phyloP scores from a whole-genome alignment of 495 filamentous ascomycete species.

The Hypoxylon crocopeplum region DNA sequence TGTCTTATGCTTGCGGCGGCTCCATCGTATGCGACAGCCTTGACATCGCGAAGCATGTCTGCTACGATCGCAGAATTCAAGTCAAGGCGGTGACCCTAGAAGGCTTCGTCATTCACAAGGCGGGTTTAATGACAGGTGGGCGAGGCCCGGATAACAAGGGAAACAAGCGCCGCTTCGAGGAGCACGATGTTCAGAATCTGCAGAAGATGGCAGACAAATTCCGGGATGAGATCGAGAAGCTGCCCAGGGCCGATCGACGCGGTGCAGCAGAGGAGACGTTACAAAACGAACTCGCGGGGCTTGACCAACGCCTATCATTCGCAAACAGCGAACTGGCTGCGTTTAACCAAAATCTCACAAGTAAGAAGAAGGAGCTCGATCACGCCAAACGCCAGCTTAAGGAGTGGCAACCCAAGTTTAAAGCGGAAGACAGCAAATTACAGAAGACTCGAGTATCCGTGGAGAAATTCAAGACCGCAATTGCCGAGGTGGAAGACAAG shows the following conservation, averaged over 20 bases:
- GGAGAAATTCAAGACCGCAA: conserved; percentile 72
- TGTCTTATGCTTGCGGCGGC: conserved; percentile 92
- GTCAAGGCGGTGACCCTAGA: conserved; percentile 94
- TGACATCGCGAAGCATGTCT: conserved; percentile 83
- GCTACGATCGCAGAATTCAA: conserved; percentile 82
- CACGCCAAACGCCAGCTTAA: conserved; percentile 72
- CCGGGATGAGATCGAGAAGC: conserved; percentile 70
- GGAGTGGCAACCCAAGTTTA: conserved; percentile 78
- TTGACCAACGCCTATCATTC: conserved; percentile 79
- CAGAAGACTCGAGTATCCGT: conserved; percentile 70
- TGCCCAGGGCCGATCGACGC: conserved; percentile 77
- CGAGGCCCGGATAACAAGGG: conserved; percentile 75
- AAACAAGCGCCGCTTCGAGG: conserved; percentile 83
- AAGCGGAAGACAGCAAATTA: conserved; percentile 71
- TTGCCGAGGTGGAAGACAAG: conserved; percentile 85
- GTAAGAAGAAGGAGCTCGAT: conserved; percentile 83
- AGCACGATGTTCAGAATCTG: conserved; percentile 84
- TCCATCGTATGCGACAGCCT: conserved; percentile 94
- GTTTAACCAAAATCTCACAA: conserved; percentile 84
- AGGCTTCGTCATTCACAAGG: conserved; percentile 93
- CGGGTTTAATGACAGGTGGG: conserved; percentile 97
- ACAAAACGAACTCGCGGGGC: conserved; percentile 77
- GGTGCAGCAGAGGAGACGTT: conserved; percentile 79
- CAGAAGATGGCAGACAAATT: conserved; percentile 71
- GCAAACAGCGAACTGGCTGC: conserved; percentile 76